Base-by-base conservation (phyloP, 2,329 filamentous ascomycete genomes). In the Pseudogymnoascus sp. region DNA sequence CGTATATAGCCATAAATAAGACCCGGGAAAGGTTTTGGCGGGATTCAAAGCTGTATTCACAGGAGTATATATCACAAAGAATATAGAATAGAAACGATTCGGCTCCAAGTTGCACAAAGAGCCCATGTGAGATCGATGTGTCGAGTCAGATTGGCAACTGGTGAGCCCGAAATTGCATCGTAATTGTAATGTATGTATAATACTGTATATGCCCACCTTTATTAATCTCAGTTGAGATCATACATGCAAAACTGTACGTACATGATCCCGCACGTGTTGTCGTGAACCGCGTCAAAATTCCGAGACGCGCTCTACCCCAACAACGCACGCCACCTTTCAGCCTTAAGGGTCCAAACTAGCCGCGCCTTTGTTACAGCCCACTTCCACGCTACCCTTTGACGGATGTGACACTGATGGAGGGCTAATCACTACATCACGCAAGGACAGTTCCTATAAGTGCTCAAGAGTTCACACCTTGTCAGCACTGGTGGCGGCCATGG, bases 231-330 rank as follows among this genome's bases (percentile, higher is more conserved):
- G 47, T 54, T 54, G 4, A 10, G 29, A 26, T 8, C 47, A 54
- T 33, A 13, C 24, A 47, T 47, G 29, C 13, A n/a, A 54, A 21
- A 35, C 21, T 21, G 21, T 54, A 15, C n/a, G 29, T 17, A n/a
- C 10, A 13, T 31, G 44, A 31, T 5, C 3, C 24, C 17, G 47
- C 47, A 54, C 47, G 47, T 54, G 47, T 21, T 54, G 47, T 54
- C 47, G 47, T 35, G 47, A 54, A 54, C 47, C 47, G 47, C 47
- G 47, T 54, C 47, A 54, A 37, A 54, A 54, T 35, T 54, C 47
- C 29, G 4, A 54, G 47, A 54, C 47, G 47, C 47, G 47, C 47
- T 54, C 15, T 33, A 21, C 21, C 47, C 10, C 21, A 33, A 54
- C 47, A 35, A 33, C 47, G 15, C 47, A 33, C 47, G 15, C 47